Evolutionary conservation across 1,284 basidiomycete species (phyloP), one percentile per base, ranked within the genome.

Genomic region (Trichosporon ovoides): DNA sequence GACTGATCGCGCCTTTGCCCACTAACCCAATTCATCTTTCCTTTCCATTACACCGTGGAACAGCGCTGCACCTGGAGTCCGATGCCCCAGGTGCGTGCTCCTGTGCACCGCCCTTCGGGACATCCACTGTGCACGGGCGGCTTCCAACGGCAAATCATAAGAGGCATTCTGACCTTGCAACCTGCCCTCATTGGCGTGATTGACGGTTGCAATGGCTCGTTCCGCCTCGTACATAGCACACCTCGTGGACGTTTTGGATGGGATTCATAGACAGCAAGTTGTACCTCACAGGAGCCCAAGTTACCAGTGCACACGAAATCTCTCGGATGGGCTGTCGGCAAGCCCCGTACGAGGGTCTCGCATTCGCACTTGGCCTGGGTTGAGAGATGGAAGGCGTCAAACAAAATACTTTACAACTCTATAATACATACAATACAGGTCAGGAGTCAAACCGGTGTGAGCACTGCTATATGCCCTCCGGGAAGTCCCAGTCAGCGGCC

Each of bases 141-240:
- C 51, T 37, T 62, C 40, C 46, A 35, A 61, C 64, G 66, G 64
- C 46, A 69, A 6, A 70, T 55, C 52, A 53, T 65, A 53, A 61
- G 59, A 60, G 64, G 66, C 66, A 64, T 69, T 73, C 72, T 73
- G 69, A 69, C 67, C 67, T 58, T 48, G 56, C 61, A 55, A 58
- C 64, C 65, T 51, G 54, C 55, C 61, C 50, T 46, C 48, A n/a
- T 46, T 24, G 61, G 58, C 38, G 55, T 52, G 58, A 46, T 18
- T 57, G 56, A 52, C 28, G 38, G 31, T 33, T 9, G 36, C 53
- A 37, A 51, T 33, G 69, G 68, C 65, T 70, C 68, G 70, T 72
- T 72, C 70, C 69, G 69, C 60, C 55, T 63, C 61, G 60, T 33
- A 72, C 68, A 72, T n/a, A n/a, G n/a, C n/a, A n/a, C n/a, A n/a